Evolutionary conservation across 805 yeast genomes (phyloP).

Genomic region (Sugiyamaella lignohabitans): DNA sequence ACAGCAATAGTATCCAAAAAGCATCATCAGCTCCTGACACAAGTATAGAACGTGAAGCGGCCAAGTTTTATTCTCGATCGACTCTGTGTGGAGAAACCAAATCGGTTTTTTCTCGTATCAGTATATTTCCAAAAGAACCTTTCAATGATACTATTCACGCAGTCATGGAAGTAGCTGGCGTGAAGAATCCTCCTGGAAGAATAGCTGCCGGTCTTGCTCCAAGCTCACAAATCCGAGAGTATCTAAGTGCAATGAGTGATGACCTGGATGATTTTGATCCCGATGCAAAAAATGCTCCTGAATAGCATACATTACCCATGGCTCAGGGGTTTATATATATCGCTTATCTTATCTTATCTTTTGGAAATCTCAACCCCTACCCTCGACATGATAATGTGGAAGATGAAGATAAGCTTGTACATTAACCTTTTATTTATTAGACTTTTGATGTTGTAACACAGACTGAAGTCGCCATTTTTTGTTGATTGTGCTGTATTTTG

Average conservation of each 20-base stretch:
- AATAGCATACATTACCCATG: not conserved
- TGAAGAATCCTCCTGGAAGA: constrained; percentile 29
- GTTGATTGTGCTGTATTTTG: no score
- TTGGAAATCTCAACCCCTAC: no score
- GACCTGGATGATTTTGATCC: constrained; percentile 27
- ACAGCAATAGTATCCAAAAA: not conserved
- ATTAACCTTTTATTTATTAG: no score
- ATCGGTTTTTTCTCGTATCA: constrained; percentile 1
- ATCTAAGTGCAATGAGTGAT: constrained; percentile 25
- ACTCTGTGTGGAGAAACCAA: not conserved
- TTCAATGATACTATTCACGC: constrained; percentile 22
- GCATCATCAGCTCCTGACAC: not conserved
- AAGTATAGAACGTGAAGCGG: not conserved
- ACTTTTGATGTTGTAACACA: no score
- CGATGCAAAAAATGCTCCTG: not conserved
- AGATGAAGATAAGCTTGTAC: no score
- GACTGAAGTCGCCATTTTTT: no score
- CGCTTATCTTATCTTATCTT: no score
- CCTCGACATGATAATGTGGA: no score
- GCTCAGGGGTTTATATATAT: not conserved
- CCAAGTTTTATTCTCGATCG: not conserved
- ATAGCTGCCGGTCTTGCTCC: constrained; percentile 28
- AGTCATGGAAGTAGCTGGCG: constrained; percentile 27
- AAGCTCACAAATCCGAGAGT: constrained; percentile 26
- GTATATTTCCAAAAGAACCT: constrained; percentile 20